Evolutionary conservation across 2,329 filamentous ascomycete species (phyloP), one percentile per base, ranked within the genome.

Genomic region (Ophiocordyceps robertsii): DNA sequence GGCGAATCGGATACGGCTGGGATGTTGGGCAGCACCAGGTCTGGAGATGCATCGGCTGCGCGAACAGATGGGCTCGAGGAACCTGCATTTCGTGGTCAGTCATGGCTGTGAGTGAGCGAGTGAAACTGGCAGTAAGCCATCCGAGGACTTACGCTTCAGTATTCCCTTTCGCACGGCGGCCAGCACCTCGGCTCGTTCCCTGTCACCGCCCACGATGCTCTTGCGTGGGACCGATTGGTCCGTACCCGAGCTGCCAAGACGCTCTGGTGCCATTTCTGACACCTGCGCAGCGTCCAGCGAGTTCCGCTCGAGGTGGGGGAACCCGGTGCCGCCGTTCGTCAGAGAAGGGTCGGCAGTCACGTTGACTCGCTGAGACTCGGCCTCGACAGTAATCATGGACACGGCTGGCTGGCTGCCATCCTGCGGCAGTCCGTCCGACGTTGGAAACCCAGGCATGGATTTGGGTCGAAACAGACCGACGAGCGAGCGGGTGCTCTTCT

Each of bases 401-500:
- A 98, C 84, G 47, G 88, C 75, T n/a, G 86, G 84, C 46, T 84
- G 75, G 54, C 82, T 86, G 6, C 76, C 78, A 55, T 85, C 75
- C 2, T 75, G 70, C 2, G 79, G 62, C 27, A 75, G 70, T 6
- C 72, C 67, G 51, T 95, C 88, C 4, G 82, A 77, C 29, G 79
- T 72, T 16, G 85, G 77, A 17, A 82, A 78, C 29, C 87, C 89
- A 53, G 90, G 75, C 14, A 94, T 72, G 1, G 90, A 96, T 62
- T 96, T 98, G 0, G 92, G 90, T 48, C 92, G 75, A 68, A 98
- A 98, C 8, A 98, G 71, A 24, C 92, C 92, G 51, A 93, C 93
- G 42, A 98, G 76, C 21, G 89, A 95, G 39, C 89, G 77, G 16
- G 83, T 84, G 41, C 87, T 82, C 64, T 92, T 93, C 73, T 95